phyloP scores from a whole-genome alignment of 257 asterid species.

The Solanum clarkiae region DNA sequence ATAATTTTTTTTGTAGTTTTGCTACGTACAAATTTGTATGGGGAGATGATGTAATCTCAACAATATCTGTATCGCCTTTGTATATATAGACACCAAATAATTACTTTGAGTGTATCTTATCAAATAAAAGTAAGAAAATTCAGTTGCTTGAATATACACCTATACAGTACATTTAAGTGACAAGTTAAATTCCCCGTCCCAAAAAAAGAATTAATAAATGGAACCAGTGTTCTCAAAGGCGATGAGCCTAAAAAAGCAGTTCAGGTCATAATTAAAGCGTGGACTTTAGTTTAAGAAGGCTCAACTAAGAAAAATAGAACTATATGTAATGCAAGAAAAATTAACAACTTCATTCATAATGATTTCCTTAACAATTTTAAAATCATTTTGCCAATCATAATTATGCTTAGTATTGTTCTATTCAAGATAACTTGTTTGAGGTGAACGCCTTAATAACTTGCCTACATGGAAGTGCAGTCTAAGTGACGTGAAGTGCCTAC shows the following conservation, averaged over 20 bases:
- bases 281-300: not conserved
- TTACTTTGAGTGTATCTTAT: not conserved
- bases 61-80: not conserved
- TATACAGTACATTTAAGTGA: too few relatives aligned
- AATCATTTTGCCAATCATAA: not conserved
- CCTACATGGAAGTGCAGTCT: not conserved
- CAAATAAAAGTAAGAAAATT: not conserved
- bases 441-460: not conserved
- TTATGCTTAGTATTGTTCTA: not conserved
- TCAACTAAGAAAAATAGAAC: not conserved
- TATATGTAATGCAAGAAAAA: not conserved
- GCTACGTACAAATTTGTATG: not conserved
- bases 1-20: not conserved
- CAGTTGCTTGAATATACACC: not conserved
- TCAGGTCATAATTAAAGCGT: not conserved
- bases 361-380: not conserved
- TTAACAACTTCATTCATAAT: not conserved
- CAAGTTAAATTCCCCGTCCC: not conserved
- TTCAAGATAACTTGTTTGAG: not conserved
- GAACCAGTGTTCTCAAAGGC: not conserved
- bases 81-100: not conserved
- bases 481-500: not conserved
- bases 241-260: not conserved
- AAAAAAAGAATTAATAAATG: not conserved
- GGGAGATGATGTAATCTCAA: not conserved